These are phyloP conservation scores for Bryum argenteum DNA, from an alignment of 225 moss, liverwort and hornwort species.

Conservation along the genomic window DNA sequence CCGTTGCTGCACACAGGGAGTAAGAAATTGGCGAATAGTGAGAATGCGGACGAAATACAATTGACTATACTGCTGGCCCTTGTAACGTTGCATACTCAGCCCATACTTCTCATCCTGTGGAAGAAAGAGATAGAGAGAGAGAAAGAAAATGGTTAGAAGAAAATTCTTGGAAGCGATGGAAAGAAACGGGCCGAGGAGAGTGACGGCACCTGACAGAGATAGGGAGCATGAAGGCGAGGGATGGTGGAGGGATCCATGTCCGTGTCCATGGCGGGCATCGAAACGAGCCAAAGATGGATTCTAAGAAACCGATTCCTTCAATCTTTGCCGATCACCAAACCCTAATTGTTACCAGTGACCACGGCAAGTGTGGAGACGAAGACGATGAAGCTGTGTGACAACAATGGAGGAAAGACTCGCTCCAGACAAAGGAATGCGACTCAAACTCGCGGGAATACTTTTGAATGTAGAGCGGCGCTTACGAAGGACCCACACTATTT, in stretches of 20 bases:
- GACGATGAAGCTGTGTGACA: background rate
- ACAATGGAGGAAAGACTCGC: background rate
- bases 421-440: background rate
- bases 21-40: conserved; percentile 62
- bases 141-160: background rate
- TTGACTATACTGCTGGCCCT: conserved; percentile 99
- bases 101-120: conserved; percentile 82
- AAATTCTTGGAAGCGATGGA: conserved; percentile 4
- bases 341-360: conserved; percentile 3
- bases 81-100: conserved; percentile 82
- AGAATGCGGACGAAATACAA: conserved; percentile 78
- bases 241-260: conserved; percentile 47
- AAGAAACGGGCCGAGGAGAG: background rate
- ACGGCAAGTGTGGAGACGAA: background rate
- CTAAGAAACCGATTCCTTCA: background rate
- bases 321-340: background rate
- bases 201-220: conserved; percentile 43
- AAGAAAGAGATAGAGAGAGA: too few relatives aligned
- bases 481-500: too few relatives aligned
- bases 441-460: conserved; percentile 30
- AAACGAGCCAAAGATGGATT: background rate
- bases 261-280: conserved; percentile 37
- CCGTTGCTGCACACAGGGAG: conserved; percentile 44
- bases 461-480: too few relatives aligned
- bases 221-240: conserved; percentile 48